Percentiles rank a stretch among this genome's conserved stretches.
Evolutionary conservation across 1,139 yeast genomes (phyloP).

Genomic region (Pichia sp.): DNA sequence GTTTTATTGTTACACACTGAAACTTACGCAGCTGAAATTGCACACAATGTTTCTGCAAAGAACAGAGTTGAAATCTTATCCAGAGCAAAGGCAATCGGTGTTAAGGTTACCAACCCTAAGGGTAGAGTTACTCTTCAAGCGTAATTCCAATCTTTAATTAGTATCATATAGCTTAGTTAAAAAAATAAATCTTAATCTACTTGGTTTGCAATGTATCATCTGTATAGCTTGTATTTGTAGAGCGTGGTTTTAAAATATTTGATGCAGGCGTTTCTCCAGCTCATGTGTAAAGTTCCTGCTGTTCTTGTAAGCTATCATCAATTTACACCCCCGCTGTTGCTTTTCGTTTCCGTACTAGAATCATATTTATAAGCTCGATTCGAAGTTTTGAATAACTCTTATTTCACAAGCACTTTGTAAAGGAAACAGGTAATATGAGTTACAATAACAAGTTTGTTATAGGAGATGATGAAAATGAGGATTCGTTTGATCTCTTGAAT

Average conservation of each 20-base stretch:
- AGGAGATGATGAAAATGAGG: slow-evolving; percentile 16
- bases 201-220: not conserved
- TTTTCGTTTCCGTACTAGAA: no score
- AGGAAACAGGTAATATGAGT: slow-evolving; percentile 9
- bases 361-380: no score
- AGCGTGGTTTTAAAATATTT: no score
- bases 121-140: slow-evolving; percentile 99
- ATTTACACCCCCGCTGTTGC: no score
- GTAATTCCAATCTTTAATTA: slow-evolving; percentile 36
- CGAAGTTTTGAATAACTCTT: no score
- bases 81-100: slow-evolving; percentile 97
- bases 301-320: no score
- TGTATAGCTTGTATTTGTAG: no score
- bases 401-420: not conserved
- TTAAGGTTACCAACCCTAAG: slow-evolving; percentile 98
- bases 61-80: slow-evolving; percentile 96
- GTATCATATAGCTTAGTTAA: slow-evolving; percentile 12
- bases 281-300: no score
- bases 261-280: not conserved
- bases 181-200: not conserved
- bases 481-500: slow-evolving; percentile 10
- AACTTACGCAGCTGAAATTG: slow-evolving; percentile 99
- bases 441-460: slow-evolving; percentile 13
- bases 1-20: slow-evolving; percentile 94
- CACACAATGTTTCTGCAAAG: slow-evolving; percentile 96